Evolutionary conservation across 2,329 filamentous ascomycete species (phyloP).

Genomic region (Tolypocladium pustulatum): DNA sequence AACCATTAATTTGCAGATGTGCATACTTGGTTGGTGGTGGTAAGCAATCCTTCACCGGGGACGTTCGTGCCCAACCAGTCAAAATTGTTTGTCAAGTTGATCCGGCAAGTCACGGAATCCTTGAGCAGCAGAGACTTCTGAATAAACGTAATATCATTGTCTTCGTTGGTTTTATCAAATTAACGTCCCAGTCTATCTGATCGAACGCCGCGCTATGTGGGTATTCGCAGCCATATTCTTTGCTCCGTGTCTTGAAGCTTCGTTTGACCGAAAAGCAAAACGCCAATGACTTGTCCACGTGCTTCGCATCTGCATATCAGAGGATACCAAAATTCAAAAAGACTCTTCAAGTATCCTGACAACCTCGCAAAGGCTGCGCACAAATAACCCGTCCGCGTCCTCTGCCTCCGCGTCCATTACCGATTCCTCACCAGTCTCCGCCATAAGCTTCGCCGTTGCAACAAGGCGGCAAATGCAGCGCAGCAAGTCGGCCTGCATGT

Average conservation of each 20-base stretch:
- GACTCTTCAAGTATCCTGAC: constrained; percentile 26
- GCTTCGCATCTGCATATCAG: too few species aligned
- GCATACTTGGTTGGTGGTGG: too few species aligned
- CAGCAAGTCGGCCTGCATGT: constrained; percentile 36
- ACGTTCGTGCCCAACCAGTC: too few species aligned
- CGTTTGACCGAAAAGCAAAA: background rate
- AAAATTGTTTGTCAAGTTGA: too few species aligned
- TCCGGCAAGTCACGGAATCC: too few species aligned
- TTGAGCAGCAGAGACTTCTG: too few species aligned
- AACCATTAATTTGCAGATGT: too few species aligned
- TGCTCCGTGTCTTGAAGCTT: background rate
- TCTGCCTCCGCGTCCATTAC: constrained; percentile 18
- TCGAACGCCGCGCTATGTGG: constrained; percentile 1
- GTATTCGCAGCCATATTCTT: constrained; percentile 1
- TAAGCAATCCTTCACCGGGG: too few species aligned
- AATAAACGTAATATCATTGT: too few species aligned
- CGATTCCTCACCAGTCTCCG: constrained; percentile 20
- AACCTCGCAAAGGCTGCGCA: constrained; percentile 31
- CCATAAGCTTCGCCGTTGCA: constrained; percentile 31
- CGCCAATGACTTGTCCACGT: background rate
- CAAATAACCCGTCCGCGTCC: constrained; percentile 25
- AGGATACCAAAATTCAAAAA: background rate
- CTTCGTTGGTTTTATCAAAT: too few species aligned
- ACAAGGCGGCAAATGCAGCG: constrained; percentile 41
- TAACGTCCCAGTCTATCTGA: background rate